Percentiles rank a stretch among this genome's conserved stretches.
Conservation (phyloP, 192 early-diverging fungal species). For the Lunasporangiospora selenospora region DNA sequence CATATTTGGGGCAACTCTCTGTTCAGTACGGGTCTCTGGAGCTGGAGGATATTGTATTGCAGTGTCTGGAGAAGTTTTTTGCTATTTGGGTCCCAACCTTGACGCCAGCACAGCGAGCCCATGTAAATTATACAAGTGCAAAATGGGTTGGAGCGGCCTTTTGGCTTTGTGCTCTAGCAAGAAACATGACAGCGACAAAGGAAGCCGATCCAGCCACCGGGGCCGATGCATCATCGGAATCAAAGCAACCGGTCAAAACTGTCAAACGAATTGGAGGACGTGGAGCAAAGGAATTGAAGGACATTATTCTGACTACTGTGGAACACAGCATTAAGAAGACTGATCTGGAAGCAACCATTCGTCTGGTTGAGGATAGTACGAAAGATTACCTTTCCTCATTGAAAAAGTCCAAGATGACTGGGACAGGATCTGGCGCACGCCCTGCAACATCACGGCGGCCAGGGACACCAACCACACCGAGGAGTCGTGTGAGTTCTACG, state of each 20-base stretch:
- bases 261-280: slow-evolving; percentile 38
- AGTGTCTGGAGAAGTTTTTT: slow-evolving; percentile 34
- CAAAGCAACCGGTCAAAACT: background rate
- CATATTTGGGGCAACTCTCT: slow-evolving; percentile 21
- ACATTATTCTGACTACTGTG: slow-evolving; percentile 12
- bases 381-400: slow-evolving; percentile 16
- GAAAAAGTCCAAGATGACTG: slow-evolving; percentile 16
- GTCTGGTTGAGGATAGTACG: slow-evolving; percentile 19
- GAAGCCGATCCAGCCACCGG: background rate
- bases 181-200: slow-evolving; percentile 8
- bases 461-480: slow-evolving; percentile 6
- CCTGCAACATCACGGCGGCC: background rate
- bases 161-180: slow-evolving; percentile 43
- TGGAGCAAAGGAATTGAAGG: slow-evolving; percentile 26
- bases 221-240: background rate
- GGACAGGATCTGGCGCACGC: too few species aligned
- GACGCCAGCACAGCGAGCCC: slow-evolving; percentile 22
- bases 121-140: slow-evolving; percentile 26
- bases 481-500: slow-evolving; percentile 15
- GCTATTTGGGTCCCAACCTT: slow-evolving; percentile 15
- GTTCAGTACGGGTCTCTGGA: slow-evolving; percentile 41
- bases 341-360: slow-evolving; percentile 37
- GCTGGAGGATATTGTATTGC: slow-evolving; percentile 18
- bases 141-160: slow-evolving; percentile 41
- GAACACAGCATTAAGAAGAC: slow-evolving; percentile 29